Percentiles rank a stretch among this genome's conserved stretches.
These are phyloP conservation scores for Nemania sp. DNA, from an alignment of 2,329 filamentous ascomycete genomes.

Conservation along the genomic window DNA sequence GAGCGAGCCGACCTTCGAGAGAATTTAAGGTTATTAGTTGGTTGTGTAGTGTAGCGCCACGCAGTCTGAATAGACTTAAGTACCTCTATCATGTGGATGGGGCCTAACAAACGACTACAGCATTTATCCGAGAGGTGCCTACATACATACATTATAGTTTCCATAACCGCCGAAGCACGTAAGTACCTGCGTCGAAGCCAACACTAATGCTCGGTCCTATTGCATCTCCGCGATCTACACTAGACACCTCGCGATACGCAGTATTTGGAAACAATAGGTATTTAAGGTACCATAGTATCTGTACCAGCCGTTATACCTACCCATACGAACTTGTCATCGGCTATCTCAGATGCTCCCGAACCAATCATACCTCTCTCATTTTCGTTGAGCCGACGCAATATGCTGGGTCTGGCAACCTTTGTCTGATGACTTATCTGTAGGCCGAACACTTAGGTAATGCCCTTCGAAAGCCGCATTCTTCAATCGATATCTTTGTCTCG, in stretches of 20 bases:
- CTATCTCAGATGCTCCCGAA: constrained; percentile 26
- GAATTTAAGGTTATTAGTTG: constrained; percentile 21
- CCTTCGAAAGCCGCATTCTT: neutral
- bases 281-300: neutral
- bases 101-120: too few species aligned
- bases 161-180: neutral
- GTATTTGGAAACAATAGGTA: constrained; percentile 24
- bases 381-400: constrained; percentile 9
- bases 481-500: neutral
- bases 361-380: constrained; percentile 18
- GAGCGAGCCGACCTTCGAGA: too few species aligned
- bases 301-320: constrained; percentile 17
- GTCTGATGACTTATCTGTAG: too few species aligned
- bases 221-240: constrained; percentile 18
- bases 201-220: constrained; percentile 13
- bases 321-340: constrained; percentile 19
- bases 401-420: too few species aligned
- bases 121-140: too few species aligned
- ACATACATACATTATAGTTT: neutral
- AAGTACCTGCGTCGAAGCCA: constrained; percentile 3
- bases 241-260: constrained; percentile 19
- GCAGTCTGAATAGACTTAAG: neutral
- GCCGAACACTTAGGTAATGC: neutral
- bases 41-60: constrained; percentile 14
- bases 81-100: too few species aligned